A percentile compares a stretch with the other conserved stretches of the same genome.
phyloP scores from a whole-genome alignment of 2,329 filamentous ascomycete species.

The Zarea fungicola region DNA sequence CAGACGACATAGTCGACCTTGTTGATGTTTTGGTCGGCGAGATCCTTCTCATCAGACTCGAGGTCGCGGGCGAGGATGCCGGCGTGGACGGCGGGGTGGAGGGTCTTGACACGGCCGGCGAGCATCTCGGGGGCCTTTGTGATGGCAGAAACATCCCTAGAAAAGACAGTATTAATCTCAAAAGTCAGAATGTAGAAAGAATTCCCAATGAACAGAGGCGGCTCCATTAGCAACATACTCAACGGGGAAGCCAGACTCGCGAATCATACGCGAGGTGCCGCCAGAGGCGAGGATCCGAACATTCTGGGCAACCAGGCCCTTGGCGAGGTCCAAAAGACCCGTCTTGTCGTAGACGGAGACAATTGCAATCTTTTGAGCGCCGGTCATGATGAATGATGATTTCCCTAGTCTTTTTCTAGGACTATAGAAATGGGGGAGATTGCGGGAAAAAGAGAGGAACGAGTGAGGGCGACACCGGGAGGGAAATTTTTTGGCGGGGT shows the following conservation, averaged over 20 bases:
- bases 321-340: constrained; percentile 84
- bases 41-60: constrained; percentile 92
- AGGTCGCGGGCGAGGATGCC: constrained; percentile 92
- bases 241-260: constrained; percentile 91
- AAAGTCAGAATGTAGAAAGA: too few species aligned
- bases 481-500: constrained; percentile 12
- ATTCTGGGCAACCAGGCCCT: constrained; percentile 83
- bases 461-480: background rate
- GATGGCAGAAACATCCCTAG: constrained; percentile 92
- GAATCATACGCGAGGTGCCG: constrained; percentile 92
- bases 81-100: constrained; percentile 87
- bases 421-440: background rate
- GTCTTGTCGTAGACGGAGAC: constrained; percentile 99
- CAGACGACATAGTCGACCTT: constrained; percentile 96
- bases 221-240: too few species aligned
- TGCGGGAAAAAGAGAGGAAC: background rate
- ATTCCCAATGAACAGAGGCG: too few species aligned
- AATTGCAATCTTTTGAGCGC: constrained; percentile 66
- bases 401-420: background rate
- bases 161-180: too few species aligned
- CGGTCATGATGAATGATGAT: constrained; percentile 26
- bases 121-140: constrained; percentile 97
- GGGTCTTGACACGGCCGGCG: constrained; percentile 77
- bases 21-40: constrained; percentile 89
- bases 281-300: constrained; percentile 91